phyloP scores from a whole-genome alignment of 208 protist species.

The Acanthamoeba quina region DNA sequence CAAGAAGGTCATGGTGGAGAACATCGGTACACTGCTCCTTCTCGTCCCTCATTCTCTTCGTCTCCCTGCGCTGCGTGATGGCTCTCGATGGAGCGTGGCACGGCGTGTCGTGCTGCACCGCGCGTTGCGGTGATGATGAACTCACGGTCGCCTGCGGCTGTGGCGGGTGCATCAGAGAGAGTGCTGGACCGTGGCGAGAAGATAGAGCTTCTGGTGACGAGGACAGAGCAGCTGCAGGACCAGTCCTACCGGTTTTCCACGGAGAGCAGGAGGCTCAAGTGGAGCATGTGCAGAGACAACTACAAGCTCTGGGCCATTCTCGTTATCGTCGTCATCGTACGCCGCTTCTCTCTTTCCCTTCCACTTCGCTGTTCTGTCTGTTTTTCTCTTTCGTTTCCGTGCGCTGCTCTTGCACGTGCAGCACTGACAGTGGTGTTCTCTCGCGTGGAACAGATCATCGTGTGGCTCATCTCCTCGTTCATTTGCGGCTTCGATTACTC shows the following conservation, averaged over 20 bases:
- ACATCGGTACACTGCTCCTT: conserved; percentile 82
- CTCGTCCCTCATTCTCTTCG: not conserved
- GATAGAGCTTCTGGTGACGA: conserved; percentile 90
- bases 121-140: not conserved
- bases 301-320: conserved; percentile 85
- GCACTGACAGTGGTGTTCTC: not conserved
- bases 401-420: not conserved
- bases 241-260: conserved; percentile 86
- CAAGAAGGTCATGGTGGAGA: conserved; percentile 88
- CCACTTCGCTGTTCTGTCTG: not conserved
- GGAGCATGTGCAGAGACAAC: conserved; percentile 90
- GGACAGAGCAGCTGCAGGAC: conserved; percentile 86
- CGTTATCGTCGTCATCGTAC: conserved; percentile 77
- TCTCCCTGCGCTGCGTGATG: not conserved
- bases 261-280: conserved; percentile 83
- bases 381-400: not conserved
- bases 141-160: not conserved
- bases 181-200: conserved; percentile 89
- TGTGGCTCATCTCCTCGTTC: conserved; percentile 65
- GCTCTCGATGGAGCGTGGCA: not conserved
- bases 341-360: not conserved
- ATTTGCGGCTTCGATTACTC: conserved; percentile 54
- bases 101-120: not conserved
- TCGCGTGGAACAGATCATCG: conserved; percentile 5
- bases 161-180: conserved; percentile 75